Base-by-base conservation (phyloP, 1,284 basidiomycete species). In the Marasmius sp. region DNA sequence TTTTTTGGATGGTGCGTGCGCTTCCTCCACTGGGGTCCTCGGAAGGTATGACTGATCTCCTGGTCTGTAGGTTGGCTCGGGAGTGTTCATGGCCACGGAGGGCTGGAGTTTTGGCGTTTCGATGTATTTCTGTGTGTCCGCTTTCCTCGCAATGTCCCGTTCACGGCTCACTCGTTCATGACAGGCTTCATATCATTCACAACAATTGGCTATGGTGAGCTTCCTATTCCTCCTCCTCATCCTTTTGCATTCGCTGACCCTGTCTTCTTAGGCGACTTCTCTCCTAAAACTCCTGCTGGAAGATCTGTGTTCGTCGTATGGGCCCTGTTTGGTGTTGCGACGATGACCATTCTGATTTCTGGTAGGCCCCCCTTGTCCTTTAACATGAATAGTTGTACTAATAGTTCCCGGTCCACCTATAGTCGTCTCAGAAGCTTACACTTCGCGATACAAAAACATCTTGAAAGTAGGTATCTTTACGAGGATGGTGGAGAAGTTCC, bases 251-350 rank as follows among this genome's bases (percentile, higher is more conserved):
- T 27, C 22, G 49, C 7, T 38, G 1, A 14, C 57, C 11, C 37
- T 10, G 57, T 55, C 12, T 27, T 27, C 27, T 27, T 39, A 79
- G 79, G 91, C 8, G 91, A 93, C 66, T 78, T 81, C 38, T 70
- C 81, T 0, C 90, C 89, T 0, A 71, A 73, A 47, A 86, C 88
- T 0, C 82, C 87, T 12, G 83, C 87, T 6, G 92, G 92, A 3
- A 82, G 91, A 27, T 85, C 88, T 6, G 81, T 94, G 53, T 94
- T 95, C 72, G 84, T 94, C 58, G 84, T 88, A 8, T 94, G 93
- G 93, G 89, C 91, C 0, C 73, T 95, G 50, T 74, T 91, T 9
- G 91, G 91, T 22, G 88, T 93, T 18, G 89, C 81, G 1, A 85
- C 89, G 0, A 85, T 93, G 82, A 91, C 90, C 0, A 86, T 90